Evolutionary conservation across 805 yeast genomes (phyloP).

Genomic region (Metschnikowia continentalis): DNA sequence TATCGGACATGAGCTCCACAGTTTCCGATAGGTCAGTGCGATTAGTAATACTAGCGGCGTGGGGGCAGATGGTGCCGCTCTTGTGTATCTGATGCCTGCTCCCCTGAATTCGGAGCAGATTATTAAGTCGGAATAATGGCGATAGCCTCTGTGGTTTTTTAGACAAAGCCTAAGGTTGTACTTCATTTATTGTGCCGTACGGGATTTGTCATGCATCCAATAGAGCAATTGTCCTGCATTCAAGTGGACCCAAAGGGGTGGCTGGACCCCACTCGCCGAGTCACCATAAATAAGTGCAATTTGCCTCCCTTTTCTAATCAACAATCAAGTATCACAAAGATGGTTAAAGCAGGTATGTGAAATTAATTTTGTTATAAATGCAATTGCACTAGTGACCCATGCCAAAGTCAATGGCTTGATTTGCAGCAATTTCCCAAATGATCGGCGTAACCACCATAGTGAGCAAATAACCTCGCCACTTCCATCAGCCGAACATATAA

Average conservation of each 20-base stretch:
- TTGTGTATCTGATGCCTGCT: background rate
- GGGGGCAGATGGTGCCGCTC: background rate
- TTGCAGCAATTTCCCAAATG: constrained; percentile 2
- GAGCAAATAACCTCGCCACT: constrained; percentile 13
- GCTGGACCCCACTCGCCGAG: constrained; percentile 5
- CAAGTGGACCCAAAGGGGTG: background rate
- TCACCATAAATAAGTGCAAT: constrained; percentile 1
- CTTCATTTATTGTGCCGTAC: background rate
- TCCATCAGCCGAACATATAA: background rate
- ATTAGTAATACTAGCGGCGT: background rate
- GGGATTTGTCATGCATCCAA: background rate
- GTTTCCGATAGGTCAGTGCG: background rate
- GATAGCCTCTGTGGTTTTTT: background rate
- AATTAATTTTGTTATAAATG: background rate
- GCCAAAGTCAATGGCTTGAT: background rate
- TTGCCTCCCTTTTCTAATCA: background rate
- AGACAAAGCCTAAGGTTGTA: background rate
- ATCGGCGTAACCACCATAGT: constrained; percentile 12
- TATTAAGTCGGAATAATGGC: background rate
- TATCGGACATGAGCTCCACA: background rate
- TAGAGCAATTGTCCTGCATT: constrained; percentile 5
- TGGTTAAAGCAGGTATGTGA: constrained; percentile 65
- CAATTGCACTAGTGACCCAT: background rate
- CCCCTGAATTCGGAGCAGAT: background rate
- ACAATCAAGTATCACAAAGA: constrained; percentile 22